These are phyloP conservation scores for Simmondsia chinensis DNA, from an alignment of 148 eudicot species.

Conservation along the genomic window DNA sequence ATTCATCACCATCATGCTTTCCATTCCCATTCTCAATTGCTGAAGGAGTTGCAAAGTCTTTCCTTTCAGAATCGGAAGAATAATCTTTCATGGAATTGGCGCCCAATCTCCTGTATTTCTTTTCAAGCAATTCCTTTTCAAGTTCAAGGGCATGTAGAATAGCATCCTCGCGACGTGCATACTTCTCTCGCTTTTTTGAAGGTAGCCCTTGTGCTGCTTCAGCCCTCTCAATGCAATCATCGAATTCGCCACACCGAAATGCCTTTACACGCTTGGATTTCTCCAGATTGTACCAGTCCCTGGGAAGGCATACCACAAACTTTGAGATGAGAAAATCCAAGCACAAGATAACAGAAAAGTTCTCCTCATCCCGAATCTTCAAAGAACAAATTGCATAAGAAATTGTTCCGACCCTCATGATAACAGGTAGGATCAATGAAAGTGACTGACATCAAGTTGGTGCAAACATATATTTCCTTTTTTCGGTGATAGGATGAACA, in stretches of 20 bases:
- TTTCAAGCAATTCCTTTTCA: constrained; percentile 65
- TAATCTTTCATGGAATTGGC: constrained; percentile 18
- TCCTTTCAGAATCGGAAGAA: constrained; percentile 31
- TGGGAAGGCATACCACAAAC: constrained; percentile 19
- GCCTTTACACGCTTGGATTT: constrained; percentile 98
- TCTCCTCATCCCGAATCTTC: no score
- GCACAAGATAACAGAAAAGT: constrained; percentile 4
- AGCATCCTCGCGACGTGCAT: constrained; percentile 96
- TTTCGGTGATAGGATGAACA: no score
- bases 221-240: constrained; percentile 90
- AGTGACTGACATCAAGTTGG: no score
- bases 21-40: constrained; percentile 38
- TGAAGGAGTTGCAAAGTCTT: constrained; percentile 26
- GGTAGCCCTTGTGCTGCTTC: constrained; percentile 83
- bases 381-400: no score
- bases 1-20: constrained; percentile 20
- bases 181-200: constrained; percentile 91
- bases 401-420: no score
- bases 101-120: constrained; percentile 44
- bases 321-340: constrained; percentile 4
- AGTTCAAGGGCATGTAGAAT: constrained; percentile 95
- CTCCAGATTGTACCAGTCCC: constrained; percentile 99
- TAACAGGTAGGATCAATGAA: no score
- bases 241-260: constrained; percentile 96
- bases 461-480: no score